Evolutionary conservation across 2,329 filamentous ascomycete species (phyloP).

Genomic region (Penicillium sp.): DNA sequence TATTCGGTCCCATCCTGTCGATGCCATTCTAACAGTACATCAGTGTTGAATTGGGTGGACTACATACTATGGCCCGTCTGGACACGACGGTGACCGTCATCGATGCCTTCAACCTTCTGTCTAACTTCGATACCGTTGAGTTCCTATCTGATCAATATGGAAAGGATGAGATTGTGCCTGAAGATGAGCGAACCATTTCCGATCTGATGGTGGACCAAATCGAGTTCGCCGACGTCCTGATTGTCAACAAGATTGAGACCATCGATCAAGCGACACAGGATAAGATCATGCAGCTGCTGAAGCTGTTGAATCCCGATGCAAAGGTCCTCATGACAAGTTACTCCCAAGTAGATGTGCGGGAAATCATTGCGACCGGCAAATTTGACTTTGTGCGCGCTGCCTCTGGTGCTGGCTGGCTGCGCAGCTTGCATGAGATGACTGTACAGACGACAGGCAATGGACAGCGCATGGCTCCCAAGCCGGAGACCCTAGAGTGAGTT

Average conservation of each 20-base stretch:
- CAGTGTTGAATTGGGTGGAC: conserved; percentile 57
- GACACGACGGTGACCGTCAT: conserved; percentile 72
- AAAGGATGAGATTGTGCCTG: conserved; percentile 58
- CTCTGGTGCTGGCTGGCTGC: conserved; percentile 66
- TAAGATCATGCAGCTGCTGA: conserved; percentile 54
- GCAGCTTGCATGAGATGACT: conserved; percentile 67
- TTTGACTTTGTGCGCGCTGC: conserved; percentile 66
- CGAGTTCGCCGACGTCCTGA: conserved; percentile 71
- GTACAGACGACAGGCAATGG: conserved; percentile 55
- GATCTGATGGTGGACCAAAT: conserved; percentile 76
- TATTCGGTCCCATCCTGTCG: background rate
- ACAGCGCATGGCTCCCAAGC: conserved; percentile 62
- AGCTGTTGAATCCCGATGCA: conserved; percentile 64
- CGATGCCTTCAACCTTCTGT: conserved; percentile 69
- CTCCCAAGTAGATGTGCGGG: conserved; percentile 58
- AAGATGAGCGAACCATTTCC: conserved; percentile 71
- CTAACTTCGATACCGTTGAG: conserved; percentile 69
- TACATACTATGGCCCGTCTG: conserved; percentile 64
- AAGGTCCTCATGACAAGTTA: conserved; percentile 62
- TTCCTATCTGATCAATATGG: conserved; percentile 63
- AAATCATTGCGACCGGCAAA: conserved; percentile 64
- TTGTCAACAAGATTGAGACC: conserved; percentile 69
- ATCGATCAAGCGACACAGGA: conserved; percentile 49
- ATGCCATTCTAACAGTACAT: conserved; percentile 6
- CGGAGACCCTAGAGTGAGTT: conserved; percentile 65